These are phyloP conservation scores for Phytophthora fragariae DNA, from an alignment of 352 stramenopile species.

Conservation along the genomic window DNA sequence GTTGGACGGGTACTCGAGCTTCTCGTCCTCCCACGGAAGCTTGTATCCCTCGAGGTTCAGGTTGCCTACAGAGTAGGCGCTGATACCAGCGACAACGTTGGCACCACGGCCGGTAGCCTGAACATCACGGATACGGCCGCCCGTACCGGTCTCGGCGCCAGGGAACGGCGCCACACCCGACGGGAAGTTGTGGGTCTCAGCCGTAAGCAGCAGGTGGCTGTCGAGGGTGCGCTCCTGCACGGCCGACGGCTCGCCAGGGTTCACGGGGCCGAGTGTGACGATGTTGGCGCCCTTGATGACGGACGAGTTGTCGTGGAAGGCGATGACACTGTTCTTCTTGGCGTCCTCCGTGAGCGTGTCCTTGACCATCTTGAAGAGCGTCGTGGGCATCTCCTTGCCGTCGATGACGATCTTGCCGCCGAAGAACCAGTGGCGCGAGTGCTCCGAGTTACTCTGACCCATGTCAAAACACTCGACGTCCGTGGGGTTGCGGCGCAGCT, in stretches of 20 bases:
- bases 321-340: slow-evolving; percentile 97
- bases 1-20: slow-evolving; percentile 92
- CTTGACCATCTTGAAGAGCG: slow-evolving; percentile 99
- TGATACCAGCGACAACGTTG: slow-evolving; percentile 94
- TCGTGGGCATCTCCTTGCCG: slow-evolving; percentile 95
- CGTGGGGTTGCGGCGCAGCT: slow-evolving; percentile 97
- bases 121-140: slow-evolving; percentile 98
- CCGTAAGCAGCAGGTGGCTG: slow-evolving; percentile 97
- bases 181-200: slow-evolving; percentile 99
- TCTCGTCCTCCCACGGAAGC: slow-evolving; percentile 96
- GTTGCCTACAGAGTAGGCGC: slow-evolving; percentile 93
- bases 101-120: slow-evolving; percentile 98
- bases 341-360: slow-evolving; percentile 92
- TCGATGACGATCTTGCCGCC: slow-evolving; percentile 99
- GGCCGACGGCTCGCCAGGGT: slow-evolving; percentile 67
- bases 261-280: slow-evolving; percentile 78
- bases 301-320: slow-evolving; percentile 99
- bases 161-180: slow-evolving; percentile 96
- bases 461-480: slow-evolving; percentile 99
- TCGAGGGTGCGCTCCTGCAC: slow-evolving; percentile 77
- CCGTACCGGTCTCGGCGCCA: slow-evolving; percentile 97
- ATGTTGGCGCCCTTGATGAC: slow-evolving; percentile 96
- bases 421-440: slow-evolving; percentile 99
- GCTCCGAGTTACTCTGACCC: slow-evolving; percentile 98
- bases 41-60: slow-evolving; percentile 96